These are phyloP conservation scores for Sisymbrium irio DNA, from an alignment of 345 rosid species.

Conservation along the genomic window DNA sequence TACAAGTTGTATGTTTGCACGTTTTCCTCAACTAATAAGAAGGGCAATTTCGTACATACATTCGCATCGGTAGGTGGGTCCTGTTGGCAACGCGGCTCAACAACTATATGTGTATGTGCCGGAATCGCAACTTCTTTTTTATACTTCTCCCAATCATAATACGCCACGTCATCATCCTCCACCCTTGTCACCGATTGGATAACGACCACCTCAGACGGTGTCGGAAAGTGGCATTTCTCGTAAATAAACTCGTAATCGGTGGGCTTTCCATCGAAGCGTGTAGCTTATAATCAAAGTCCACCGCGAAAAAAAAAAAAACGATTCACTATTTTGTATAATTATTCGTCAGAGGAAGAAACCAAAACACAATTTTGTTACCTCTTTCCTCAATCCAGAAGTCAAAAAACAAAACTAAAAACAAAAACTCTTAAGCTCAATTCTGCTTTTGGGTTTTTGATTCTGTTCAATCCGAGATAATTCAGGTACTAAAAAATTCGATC, in stretches of 20 bases:
- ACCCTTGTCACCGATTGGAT: neutral
- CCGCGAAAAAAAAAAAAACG: neutral
- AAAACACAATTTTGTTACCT: slow-evolving; percentile 32
- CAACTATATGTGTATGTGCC: neutral
- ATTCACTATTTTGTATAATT: neutral
- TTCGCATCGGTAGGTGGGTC: slow-evolving; percentile 5
- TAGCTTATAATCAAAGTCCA: slow-evolving; percentile 21
- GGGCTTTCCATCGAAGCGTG: slow-evolving; percentile 3
- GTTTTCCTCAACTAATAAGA: neutral
- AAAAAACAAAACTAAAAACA: neutral
- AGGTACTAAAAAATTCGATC: slow-evolving; percentile 13
- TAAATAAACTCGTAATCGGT: neutral
- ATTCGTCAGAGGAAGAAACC: slow-evolving; percentile 20
- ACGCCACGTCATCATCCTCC: slow-evolving; percentile 19
- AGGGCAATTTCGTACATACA: neutral
- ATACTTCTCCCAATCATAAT: neutral
- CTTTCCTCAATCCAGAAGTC: slow-evolving; percentile 19
- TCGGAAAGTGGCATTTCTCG: slow-evolving; percentile 32
- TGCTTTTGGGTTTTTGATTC: neutral
- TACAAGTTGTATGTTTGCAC: neutral
- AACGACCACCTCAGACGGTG: slow-evolving; percentile 19
- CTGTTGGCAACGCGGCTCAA: slow-evolving; percentile 15
- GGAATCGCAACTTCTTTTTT: neutral
- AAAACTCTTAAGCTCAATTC: neutral
- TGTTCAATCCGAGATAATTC: neutral